A percentile compares a stretch with the other conserved stretches of the same genome.
phyloP scores from a whole-genome alignment of 768 basidiomycete species.

The Lanmaoa rubissima region DNA sequence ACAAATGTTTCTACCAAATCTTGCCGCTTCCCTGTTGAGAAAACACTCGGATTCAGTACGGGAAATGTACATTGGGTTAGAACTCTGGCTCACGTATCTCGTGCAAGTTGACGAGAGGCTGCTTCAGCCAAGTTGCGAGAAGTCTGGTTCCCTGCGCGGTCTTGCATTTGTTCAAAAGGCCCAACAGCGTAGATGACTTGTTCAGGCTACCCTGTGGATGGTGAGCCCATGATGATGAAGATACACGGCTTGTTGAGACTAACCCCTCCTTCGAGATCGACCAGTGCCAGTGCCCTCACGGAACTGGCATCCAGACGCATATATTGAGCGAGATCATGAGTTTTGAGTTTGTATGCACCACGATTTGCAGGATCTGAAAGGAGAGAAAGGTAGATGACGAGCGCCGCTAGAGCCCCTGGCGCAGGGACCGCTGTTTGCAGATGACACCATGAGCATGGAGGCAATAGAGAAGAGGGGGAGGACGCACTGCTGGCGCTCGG shows the following conservation, averaged over 20 bases:
- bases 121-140: constrained; percentile 91
- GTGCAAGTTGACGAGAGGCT: constrained; percentile 91
- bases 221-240: not conserved
- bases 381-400: constrained; percentile 80
- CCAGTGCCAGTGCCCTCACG: constrained; percentile 81
- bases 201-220: constrained; percentile 51
- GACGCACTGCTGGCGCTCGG: constrained; percentile 14
- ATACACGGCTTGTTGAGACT: constrained; percentile 1
- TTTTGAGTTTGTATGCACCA: constrained; percentile 74
- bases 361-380: constrained; percentile 75
- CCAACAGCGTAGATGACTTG: constrained; percentile 85
- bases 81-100: constrained; percentile 69
- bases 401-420: constrained; percentile 76
- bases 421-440: constrained; percentile 61
- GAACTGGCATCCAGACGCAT: constrained; percentile 98
- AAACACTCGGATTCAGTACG: not conserved
- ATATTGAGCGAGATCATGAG: constrained; percentile 90
- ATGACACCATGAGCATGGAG: not conserved
- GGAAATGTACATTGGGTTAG: not conserved
- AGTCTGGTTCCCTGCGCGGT: constrained; percentile 91
- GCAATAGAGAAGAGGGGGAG: not conserved
- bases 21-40: constrained; percentile 70
- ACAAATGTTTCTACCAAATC: constrained; percentile 84
- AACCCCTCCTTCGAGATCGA: constrained; percentile 57
- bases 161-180: constrained; percentile 92